Conservation (phyloP, 108 stramenopile genomes). For the Pseudonitzschia delicatissima region DNA sequence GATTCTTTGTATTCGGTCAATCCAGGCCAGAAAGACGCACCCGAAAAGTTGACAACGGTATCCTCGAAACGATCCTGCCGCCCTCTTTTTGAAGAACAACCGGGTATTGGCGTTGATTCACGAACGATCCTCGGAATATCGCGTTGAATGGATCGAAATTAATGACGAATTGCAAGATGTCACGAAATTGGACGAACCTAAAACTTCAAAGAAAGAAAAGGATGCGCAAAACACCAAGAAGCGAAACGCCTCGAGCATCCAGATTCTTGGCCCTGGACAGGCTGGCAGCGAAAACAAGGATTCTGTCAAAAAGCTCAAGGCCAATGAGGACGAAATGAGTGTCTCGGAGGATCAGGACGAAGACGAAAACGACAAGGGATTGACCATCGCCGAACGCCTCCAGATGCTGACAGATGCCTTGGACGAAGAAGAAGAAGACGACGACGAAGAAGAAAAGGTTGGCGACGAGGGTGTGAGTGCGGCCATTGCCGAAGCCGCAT, state of each 20-base stretch:
- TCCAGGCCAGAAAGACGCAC: neutral
- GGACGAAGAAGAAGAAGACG: constrained; percentile 28
- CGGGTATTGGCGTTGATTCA: constrained; percentile 22
- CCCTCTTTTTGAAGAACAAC: constrained; percentile 18
- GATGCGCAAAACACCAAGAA: constrained; percentile 4
- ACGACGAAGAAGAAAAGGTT: constrained; percentile 27
- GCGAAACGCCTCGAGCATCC: constrained; percentile 21
- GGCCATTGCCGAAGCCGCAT: neutral
- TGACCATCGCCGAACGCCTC: constrained; percentile 52
- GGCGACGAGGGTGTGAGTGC: constrained; percentile 15
- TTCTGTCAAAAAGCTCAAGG: constrained; percentile 24
- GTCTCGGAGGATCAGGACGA: constrained; percentile 32
- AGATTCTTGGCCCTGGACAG: constrained; percentile 55
- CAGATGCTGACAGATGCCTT: constrained; percentile 30
- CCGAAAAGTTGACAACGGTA: constrained; percentile 16
- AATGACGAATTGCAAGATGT: constrained; percentile 16
- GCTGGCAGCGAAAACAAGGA: constrained; percentile 39
- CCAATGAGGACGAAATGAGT: constrained; percentile 14
- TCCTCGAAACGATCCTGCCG: constrained; percentile 16
- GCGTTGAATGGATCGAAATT: constrained; percentile 13
- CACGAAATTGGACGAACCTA: constrained; percentile 2
- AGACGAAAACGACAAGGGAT: constrained; percentile 22
- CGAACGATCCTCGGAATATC: constrained; percentile 14
- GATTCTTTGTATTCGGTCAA: constrained; percentile 15
- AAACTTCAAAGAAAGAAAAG: neutral